phyloP scores from a whole-genome alignment of 441 rosid species.

The Jatropha multifida region DNA sequence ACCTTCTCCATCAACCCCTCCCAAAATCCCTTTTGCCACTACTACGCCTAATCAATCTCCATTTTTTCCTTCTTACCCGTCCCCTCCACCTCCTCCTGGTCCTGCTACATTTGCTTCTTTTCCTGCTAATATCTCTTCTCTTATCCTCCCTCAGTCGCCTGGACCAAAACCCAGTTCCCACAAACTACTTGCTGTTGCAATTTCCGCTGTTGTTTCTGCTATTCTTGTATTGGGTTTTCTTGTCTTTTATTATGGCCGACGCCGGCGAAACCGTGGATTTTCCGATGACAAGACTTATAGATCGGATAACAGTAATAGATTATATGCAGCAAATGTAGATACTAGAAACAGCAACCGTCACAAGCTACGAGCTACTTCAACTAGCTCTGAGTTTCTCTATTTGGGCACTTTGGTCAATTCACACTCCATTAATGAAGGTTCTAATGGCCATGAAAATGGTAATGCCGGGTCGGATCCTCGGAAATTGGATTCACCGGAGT shows the following conservation, averaged over 20 bases:
- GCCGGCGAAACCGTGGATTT: conserved; percentile 23
- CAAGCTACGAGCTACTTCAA: conserved; percentile 43
- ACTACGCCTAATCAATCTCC: conserved; percentile 54
- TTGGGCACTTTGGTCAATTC: conserved; percentile 56
- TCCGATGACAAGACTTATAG: conserved; percentile 50
- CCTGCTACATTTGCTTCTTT: conserved; percentile 73
- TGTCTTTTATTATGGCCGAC: conserved; percentile 48
- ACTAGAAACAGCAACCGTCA: conserved; percentile 17
- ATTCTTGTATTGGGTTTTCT: conserved; percentile 40
- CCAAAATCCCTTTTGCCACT: conserved; percentile 56
- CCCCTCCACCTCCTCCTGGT: conserved; percentile 80
- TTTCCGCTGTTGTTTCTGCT: conserved; percentile 58
- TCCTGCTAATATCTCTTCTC: conserved; percentile 93
- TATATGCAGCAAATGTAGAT: conserved; percentile 18
- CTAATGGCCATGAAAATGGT: conserved; percentile 23
- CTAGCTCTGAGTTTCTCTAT: conserved; percentile 70
- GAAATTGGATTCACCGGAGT: conserved; percentile 88
- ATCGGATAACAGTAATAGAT: conserved; percentile 43
- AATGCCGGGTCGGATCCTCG: conserved; percentile 40
- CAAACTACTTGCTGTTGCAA: conserved; percentile 53
- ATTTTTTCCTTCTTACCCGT: conserved; percentile 61
- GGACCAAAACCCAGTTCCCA: conserved; percentile 39
- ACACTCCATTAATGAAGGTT: conserved; percentile 33
- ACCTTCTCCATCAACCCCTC: conserved; percentile 31
- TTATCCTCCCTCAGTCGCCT: conserved; percentile 68